Conservation (phyloP, 345 rosid species). For the Cardamine occulta region DNA sequence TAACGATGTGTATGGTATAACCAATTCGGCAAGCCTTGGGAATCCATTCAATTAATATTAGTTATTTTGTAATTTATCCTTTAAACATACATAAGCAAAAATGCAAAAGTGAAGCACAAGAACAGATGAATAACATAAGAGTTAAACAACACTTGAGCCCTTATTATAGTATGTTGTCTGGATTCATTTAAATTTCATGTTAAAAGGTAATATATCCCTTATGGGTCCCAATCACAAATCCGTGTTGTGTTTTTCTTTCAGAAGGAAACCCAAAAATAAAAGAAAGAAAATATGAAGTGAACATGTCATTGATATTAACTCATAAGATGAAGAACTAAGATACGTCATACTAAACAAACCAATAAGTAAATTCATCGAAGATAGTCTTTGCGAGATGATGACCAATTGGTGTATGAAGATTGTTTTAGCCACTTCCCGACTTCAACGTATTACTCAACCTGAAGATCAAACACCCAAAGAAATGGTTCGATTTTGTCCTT, state of each 20-base stretch:
- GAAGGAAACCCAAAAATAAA: background rate
- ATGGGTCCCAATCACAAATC: slow-evolving; percentile 18
- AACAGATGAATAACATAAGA: background rate
- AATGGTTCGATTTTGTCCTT: background rate
- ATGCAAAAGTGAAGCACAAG: background rate
- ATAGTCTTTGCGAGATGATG: slow-evolving; percentile 20
- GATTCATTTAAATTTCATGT: slow-evolving; percentile 15
- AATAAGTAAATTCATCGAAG: slow-evolving; percentile 24
- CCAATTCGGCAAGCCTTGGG: too few relatives aligned
- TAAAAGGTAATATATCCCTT: background rate
- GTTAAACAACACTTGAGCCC: background rate
- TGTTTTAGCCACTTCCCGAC: slow-evolving; percentile 50
- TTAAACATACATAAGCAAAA: too few relatives aligned
- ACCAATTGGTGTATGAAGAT: slow-evolving; percentile 11
- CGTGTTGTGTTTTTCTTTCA: background rate
- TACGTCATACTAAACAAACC: slow-evolving; percentile 32
- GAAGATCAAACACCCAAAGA: slow-evolving; percentile 12
- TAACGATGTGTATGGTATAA: too few relatives aligned
- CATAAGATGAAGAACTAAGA: slow-evolving; percentile 25
- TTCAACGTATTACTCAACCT: slow-evolving; percentile 70
- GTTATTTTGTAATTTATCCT: background rate
- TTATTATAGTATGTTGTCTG: background rate
- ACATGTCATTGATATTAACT: slow-evolving; percentile 34
- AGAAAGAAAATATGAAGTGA: slow-evolving; percentile 3
- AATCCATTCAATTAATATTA: too few relatives aligned